These are phyloP conservation scores for Volutella citrinella DNA, from an alignment of 2,329 filamentous ascomycete genomes.

Conservation along the genomic window DNA sequence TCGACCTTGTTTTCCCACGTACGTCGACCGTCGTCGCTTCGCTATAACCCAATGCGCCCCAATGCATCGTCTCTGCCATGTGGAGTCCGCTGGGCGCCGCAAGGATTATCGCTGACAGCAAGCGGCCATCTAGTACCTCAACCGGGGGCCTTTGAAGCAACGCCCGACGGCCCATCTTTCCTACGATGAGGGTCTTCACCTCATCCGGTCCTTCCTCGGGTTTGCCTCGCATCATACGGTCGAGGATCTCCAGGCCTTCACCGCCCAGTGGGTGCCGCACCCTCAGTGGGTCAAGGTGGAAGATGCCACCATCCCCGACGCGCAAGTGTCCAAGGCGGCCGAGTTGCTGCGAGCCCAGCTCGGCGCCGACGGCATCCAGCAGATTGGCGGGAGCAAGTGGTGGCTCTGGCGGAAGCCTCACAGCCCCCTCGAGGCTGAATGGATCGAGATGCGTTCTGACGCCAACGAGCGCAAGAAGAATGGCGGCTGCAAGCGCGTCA, in stretches of 20 bases:
- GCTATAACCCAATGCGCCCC: constrained; percentile 5
- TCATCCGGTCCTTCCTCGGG: constrained; percentile 81
- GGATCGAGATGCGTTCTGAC: constrained; percentile 93
- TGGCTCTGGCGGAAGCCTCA: constrained; percentile 80
- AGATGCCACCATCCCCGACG: constrained; percentile 60
- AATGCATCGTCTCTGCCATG: neutral
- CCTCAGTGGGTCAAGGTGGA: constrained; percentile 85
- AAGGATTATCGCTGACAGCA: constrained; percentile 12
- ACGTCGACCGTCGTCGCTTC: constrained; percentile 32
- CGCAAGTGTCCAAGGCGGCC: constrained; percentile 65
- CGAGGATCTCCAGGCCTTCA: constrained; percentile 91
- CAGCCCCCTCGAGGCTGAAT: constrained; percentile 73
- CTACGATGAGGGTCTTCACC: constrained; percentile 86
- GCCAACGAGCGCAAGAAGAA: constrained; percentile 62
- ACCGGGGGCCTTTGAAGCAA: constrained; percentile 69
- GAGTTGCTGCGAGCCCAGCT: constrained; percentile 67
- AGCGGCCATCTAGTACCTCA: constrained; percentile 63
- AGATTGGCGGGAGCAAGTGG: constrained; percentile 80
- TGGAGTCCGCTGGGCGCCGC: too few relatives aligned
- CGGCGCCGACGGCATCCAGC: constrained; percentile 69
- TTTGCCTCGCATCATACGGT: constrained; percentile 87
- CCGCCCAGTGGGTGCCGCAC: constrained; percentile 84
- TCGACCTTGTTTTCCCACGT: constrained; percentile 86
- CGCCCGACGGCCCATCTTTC: constrained; percentile 89
- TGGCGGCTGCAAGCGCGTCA: constrained; percentile 67